Evolutionary conservation across 2,329 filamentous ascomycete genomes (phyloP).

Genomic region (Rosellinia necatrix): DNA sequence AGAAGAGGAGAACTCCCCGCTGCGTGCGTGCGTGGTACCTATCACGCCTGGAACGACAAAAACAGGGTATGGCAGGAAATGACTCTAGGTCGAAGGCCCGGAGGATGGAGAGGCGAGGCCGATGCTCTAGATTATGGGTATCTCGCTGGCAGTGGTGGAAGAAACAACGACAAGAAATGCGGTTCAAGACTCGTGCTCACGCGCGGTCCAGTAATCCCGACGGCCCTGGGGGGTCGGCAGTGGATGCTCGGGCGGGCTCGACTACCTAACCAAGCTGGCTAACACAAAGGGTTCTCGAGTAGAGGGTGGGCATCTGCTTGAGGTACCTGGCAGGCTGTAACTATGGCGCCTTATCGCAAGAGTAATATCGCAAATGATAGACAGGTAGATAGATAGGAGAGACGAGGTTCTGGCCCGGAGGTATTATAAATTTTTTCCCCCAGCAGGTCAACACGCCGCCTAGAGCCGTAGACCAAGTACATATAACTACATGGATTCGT

Average conservation of each 20-base stretch:
- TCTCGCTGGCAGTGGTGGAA: conserved; percentile 2
- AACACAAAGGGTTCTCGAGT: conserved; percentile 17
- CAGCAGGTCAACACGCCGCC: background rate
- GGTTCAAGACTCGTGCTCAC: conserved; percentile 11
- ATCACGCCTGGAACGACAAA: no score
- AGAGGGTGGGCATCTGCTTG: no score
- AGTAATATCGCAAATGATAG: no score
- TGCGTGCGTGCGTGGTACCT: no score
- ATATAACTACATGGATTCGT: background rate
- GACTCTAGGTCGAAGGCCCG: no score
- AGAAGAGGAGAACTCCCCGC: background rate
- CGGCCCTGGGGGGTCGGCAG: background rate
- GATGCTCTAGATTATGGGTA: conserved; percentile 1
- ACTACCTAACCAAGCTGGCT: no score
- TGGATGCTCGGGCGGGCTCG: no score
- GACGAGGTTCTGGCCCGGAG: background rate
- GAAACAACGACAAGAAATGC: background rate
- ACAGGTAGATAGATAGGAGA: background rate
- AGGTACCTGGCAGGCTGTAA: no score
- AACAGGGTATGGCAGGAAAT: no score
- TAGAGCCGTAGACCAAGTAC: background rate
- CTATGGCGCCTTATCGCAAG: no score
- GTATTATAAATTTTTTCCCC: background rate
- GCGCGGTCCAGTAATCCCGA: conserved; percentile 2
- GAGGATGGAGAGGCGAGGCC: background rate